These are phyloP conservation scores for Aspergillus bombycis DNA, from an alignment of 2,329 filamentous ascomycete species.

Conservation along the genomic window DNA sequence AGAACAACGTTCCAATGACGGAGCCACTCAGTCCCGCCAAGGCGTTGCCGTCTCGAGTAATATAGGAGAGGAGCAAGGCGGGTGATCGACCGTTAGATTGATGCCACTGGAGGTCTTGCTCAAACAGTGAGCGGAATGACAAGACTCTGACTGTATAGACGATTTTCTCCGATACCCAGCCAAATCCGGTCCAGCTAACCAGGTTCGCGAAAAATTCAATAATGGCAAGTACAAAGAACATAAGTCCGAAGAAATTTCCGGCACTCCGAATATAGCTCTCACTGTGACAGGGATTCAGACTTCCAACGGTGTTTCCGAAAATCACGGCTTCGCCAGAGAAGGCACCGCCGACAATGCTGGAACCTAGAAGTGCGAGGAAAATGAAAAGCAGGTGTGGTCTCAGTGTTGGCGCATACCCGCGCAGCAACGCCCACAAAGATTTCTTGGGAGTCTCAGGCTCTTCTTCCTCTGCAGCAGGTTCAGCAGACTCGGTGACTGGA, in stretches of 20 bases:
- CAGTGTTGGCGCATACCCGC: conserved; percentile 31
- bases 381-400: conserved; percentile 50
- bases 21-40: conserved; percentile 71
- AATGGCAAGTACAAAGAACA: conserved; percentile 64
- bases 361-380: conserved; percentile 53
- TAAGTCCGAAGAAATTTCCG: conserved; percentile 59
- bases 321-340: conserved; percentile 62
- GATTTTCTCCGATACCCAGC: conserved; percentile 64
- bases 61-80: conserved; percentile 64
- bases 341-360: conserved; percentile 59
- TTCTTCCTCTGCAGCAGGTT: conserved; percentile 26
- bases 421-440: conserved; percentile 31
- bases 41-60: conserved; percentile 70
- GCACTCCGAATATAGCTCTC: conserved; percentile 51
- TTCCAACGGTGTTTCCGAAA: conserved; percentile 64
- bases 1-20: conserved; percentile 70
- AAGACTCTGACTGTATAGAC: conserved; percentile 66
- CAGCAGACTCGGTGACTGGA: conserved; percentile 18
- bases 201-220: conserved; percentile 66
- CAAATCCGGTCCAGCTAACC: conserved; percentile 61
- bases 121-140: conserved; percentile 66
- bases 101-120: conserved; percentile 72
- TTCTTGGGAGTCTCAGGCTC: conserved; percentile 30
- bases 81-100: conserved; percentile 66
- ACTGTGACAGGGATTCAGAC: conserved; percentile 57